Base-by-base conservation (phyloP, 164 flowering plant genomes). In the Liquidambar formosana region DNA sequence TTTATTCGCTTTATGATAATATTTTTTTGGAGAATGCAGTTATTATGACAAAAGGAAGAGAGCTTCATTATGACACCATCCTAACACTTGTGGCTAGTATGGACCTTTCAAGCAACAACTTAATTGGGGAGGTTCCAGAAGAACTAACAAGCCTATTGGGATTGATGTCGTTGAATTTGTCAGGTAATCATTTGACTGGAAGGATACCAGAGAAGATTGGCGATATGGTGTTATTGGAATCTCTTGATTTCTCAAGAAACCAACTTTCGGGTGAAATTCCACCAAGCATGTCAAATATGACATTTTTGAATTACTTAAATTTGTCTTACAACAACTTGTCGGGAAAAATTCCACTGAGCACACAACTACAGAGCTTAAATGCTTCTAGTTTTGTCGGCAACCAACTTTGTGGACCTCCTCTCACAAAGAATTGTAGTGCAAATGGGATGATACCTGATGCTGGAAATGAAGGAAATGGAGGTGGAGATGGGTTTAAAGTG, bases 301-400 rank as follows among this genome's bases (percentile, higher is more conserved):
- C 27, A 0, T 75, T 49, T 18, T 67, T 79, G 22, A 38, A 44
- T 12, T 43, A 66, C 44, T 61, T 83, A 75, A 77, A 81, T 54
- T 63, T 83, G 64, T 83, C 86, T 0, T 38, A 66, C 51, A 83
- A 77, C 46, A 69, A 76, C 48, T 71, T 79, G 43, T 71, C 73
- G 1, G 82, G 82, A 16, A 26, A 14, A 21, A 74, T 74, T 63
- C 82, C 78, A 0, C 0, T 44, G 1, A 21, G 73, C 41, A 57
- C 51, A 15, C 77, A 70, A n/a, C 45, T 74, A 0, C 65, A 27
- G 38, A n/a, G 43, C 19, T 28, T 70, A 8, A 33, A 43, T 18
- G 16, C 63, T 33, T 33, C 41, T 33, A 33, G 41, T 6, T 33
- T 33, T 33, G 41, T 33, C 6, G 41, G 41, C 41, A 33, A 33